A percentile compares a stretch with the other conserved stretches of the same genome.
phyloP scores from a whole-genome alignment of 805 yeast genomes.

The Sungouiozyma ichnusensis region DNA sequence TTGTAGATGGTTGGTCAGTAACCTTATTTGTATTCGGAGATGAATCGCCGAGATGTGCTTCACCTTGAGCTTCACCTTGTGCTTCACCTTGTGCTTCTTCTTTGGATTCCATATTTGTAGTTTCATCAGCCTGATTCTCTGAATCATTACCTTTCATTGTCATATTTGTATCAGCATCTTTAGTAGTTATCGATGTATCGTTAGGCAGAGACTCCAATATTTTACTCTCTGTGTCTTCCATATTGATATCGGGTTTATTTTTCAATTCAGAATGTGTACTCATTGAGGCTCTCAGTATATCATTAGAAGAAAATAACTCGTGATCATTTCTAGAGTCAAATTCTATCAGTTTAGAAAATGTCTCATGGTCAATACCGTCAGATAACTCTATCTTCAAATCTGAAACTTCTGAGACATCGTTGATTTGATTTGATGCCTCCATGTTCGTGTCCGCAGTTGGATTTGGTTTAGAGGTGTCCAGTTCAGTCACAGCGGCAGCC shows the following conservation, averaged over 20 bases:
- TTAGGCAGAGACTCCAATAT: constrained; percentile 6
- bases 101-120: background rate
- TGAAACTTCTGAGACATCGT: background rate
- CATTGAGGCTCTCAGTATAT: constrained; percentile 6
- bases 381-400: constrained; percentile 18
- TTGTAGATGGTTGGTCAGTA: background rate
- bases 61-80: background rate
- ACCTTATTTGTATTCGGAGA: background rate
- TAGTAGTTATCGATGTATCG: background rate
- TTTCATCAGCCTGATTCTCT: background rate
- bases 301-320: constrained; percentile 12
- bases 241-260: background rate
- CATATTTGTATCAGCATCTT: background rate
- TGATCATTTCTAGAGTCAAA: constrained; percentile 25
- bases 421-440: background rate
- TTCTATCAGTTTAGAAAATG: constrained; percentile 24
- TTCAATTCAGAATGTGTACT: background rate
- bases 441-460: background rate
- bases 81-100: background rate
- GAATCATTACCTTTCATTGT: background rate
- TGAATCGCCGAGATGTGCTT: background rate
- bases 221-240: background rate
- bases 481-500: background rate
- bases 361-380: constrained; percentile 20
- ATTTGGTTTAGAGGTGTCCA: background rate